These are phyloP conservation scores for Physcia stellaris DNA, from an alignment of 495 filamentous ascomycete species.

Conservation along the genomic window DNA sequence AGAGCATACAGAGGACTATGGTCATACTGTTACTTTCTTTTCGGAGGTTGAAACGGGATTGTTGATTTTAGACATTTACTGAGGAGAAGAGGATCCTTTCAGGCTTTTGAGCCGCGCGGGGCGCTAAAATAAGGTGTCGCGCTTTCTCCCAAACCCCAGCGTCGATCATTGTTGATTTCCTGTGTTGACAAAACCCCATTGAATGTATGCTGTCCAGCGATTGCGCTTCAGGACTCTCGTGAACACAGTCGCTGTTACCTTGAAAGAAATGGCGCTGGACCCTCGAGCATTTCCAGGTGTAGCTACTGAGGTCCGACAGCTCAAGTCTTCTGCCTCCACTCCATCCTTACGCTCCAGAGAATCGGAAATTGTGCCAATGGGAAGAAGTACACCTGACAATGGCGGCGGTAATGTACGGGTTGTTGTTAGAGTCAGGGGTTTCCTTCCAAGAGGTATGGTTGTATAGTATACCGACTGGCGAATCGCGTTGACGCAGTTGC, in stretches of 20 bases:
- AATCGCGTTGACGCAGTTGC: slow-evolving; percentile 1
- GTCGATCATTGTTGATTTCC: too few species aligned
- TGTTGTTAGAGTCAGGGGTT: slow-evolving; percentile 82
- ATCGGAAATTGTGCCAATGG: slow-evolving; percentile 34
- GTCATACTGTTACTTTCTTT: too few species aligned
- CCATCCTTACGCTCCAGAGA: slow-evolving; percentile 63
- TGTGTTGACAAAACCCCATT: too few species aligned
- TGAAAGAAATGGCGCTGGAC: slow-evolving; percentile 44
- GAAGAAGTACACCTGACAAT: slow-evolving; percentile 24
- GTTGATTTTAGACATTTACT: too few species aligned
- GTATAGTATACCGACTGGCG: slow-evolving; percentile 3
- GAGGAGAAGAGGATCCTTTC: too few species aligned
- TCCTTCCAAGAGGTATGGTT: slow-evolving; percentile 68
- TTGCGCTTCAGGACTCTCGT: slow-evolving; percentile 29
- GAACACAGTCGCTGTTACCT: slow-evolving; percentile 7
- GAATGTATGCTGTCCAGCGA: slow-evolving; percentile 24
- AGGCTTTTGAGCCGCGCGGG: too few species aligned
- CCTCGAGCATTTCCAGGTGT: slow-evolving; percentile 39
- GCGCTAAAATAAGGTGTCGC: too few species aligned
- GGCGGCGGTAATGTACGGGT: slow-evolving; percentile 83
- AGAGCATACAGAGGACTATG: too few species aligned
- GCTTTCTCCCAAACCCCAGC: too few species aligned
- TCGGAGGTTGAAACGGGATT: too few species aligned
- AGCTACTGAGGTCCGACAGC: slow-evolving; percentile 25
- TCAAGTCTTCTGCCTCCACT: slow-evolving; percentile 45